Evolutionary conservation across 1,139 yeast genomes (phyloP).

Genomic region (Maudiozyma humilis): DNA sequence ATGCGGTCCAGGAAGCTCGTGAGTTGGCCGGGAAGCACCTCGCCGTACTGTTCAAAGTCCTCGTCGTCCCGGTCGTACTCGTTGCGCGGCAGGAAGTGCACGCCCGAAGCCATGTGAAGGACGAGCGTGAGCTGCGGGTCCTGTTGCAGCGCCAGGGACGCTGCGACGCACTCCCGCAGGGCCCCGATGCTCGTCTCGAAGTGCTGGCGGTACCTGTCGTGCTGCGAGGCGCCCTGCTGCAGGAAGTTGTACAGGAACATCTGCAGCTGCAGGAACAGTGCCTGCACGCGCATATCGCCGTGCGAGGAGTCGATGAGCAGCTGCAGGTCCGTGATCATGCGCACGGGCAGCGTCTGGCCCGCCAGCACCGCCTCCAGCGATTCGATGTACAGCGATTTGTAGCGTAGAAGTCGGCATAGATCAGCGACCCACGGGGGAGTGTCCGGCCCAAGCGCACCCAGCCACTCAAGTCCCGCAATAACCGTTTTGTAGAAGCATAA

Average conservation of each 20-base stretch:
- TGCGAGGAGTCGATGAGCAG: not conserved
- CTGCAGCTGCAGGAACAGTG: conserved; percentile 6
- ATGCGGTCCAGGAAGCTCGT: conserved; percentile 7
- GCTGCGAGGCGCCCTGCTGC: conserved; percentile 3
- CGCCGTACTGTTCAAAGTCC: conserved; percentile 1
- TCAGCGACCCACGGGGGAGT: not conserved
- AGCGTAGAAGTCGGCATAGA: not conserved
- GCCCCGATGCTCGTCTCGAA: conserved; percentile 8
- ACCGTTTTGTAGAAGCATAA: not conserved
- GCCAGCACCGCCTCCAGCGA: not conserved
- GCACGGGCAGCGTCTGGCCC: too few species aligned
- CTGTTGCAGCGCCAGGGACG: conserved; percentile 17
- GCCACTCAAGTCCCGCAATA: not conserved
- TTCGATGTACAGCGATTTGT: not conserved
- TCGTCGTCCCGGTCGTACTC: not conserved
- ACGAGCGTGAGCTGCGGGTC: conserved; percentile 17
- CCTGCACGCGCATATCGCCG: not conserved
- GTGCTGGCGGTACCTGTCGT: not conserved
- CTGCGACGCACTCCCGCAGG: conserved; percentile 8
- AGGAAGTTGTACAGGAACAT: conserved; percentile 13
- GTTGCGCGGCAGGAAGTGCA: conserved; percentile 9
- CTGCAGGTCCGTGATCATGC: not conserved
- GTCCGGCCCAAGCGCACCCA: not conserved
- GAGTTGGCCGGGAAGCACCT: conserved; percentile 3
- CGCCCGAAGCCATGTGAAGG: conserved; percentile 14